Conservation (phyloP, 345 rosid species). For the Erodium maritimum region DNA sequence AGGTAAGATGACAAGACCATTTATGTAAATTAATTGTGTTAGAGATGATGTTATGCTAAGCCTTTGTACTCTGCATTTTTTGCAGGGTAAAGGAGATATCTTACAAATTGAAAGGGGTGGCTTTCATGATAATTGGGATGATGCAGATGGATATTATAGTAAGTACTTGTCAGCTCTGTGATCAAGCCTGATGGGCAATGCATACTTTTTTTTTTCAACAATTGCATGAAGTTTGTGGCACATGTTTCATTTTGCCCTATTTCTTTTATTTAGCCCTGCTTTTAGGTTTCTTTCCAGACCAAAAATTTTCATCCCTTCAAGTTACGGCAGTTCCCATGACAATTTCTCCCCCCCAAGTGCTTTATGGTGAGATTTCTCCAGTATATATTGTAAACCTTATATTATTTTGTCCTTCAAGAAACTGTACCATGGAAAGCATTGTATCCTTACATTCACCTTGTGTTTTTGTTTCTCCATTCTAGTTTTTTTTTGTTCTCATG, state of each 20-base stretch:
- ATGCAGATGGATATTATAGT: conserved; percentile 96
- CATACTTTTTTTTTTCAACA: conserved; percentile 3
- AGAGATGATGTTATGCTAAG: conserved; percentile 4
- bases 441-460: too few species aligned
- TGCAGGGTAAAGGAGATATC: conserved; percentile 65
- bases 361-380: not conserved
- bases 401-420: too few species aligned
- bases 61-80: conserved; percentile 15
- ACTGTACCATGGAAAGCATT: too few species aligned
- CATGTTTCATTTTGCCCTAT: not conserved
- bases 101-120: conserved; percentile 63
- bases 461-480: too few species aligned
- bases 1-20: not conserved
- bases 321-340: not conserved
- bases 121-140: conserved; percentile 99
- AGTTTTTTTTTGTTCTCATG: not conserved
- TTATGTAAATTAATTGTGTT: not conserved
- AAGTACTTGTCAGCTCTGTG: conserved; percentile 18
- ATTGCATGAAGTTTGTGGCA: not conserved
- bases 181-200: not conserved
- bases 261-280: not conserved
- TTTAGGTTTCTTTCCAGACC: not conserved
- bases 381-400: too few species aligned
- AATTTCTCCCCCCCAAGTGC: not conserved
- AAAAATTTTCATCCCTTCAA: too few species aligned